A percentile compares a stretch with the other conserved stretches of the same genome.
These are phyloP conservation scores for Pseudogymnoascus sp. DNA, from an alignment of 2,329 filamentous ascomycete genomes.

Conservation along the genomic window DNA sequence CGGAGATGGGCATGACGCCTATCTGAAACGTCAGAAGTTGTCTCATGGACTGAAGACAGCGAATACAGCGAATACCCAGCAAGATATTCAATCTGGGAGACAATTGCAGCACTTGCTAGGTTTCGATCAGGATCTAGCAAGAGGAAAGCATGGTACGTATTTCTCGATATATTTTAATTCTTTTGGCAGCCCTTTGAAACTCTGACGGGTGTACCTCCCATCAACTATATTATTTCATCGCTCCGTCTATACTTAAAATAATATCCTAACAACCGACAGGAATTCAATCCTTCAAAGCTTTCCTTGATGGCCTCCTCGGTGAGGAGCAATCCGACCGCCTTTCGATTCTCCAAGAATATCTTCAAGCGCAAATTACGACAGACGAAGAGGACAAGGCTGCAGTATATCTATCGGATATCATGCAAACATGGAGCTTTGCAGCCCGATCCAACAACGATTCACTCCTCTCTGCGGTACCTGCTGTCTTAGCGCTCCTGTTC, in stretches of 20 bases:
- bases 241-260: not conserved
- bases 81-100: conserved; percentile 52
- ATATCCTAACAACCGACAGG: conserved; percentile 32
- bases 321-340: conserved; percentile 39
- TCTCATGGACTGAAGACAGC: conserved; percentile 40
- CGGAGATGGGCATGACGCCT: conserved; percentile 25
- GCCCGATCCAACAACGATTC: conserved; percentile 71
- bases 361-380: conserved; percentile 46
- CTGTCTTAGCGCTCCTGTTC: conserved; percentile 72
- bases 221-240: not conserved
- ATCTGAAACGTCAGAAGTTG: conserved; percentile 28
- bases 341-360: conserved; percentile 60
- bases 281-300: conserved; percentile 59
- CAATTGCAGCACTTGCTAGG: conserved; percentile 61
- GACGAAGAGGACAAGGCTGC: conserved; percentile 45
- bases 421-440: conserved; percentile 83
- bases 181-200: not conserved
- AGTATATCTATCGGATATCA: conserved; percentile 66
- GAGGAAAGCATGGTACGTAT: conserved; percentile 54
- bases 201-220: not conserved
- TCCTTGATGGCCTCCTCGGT: conserved; percentile 58
- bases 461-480: conserved; percentile 70
- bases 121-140: conserved; percentile 61
- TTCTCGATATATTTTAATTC: not conserved
- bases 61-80: conserved; percentile 34